Evolutionary conservation across 805 yeast genomes (phyloP).

Genomic region (Debaryomyces hansenii): DNA sequence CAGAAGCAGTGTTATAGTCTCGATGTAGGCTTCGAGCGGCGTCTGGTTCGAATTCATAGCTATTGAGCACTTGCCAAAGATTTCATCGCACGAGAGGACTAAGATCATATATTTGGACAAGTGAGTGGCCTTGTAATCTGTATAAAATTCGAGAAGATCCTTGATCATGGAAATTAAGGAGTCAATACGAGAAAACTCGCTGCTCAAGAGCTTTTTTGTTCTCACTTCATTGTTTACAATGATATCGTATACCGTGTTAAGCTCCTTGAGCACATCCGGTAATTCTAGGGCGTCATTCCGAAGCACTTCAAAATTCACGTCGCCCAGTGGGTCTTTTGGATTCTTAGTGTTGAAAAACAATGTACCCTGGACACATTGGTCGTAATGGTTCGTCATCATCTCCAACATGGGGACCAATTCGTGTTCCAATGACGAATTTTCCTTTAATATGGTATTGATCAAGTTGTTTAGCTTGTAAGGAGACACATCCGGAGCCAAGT

Average conservation of each 20-base stretch:
- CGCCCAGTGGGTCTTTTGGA: slow-evolving; percentile 8
- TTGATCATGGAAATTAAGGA: slow-evolving; percentile 12
- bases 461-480: slow-evolving; percentile 15
- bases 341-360: slow-evolving; percentile 31
- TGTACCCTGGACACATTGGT: slow-evolving; percentile 62
- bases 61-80: slow-evolving; percentile 11
- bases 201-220: slow-evolving; percentile 21
- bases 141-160: slow-evolving; percentile 15
- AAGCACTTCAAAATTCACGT: slow-evolving; percentile 45
- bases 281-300: slow-evolving; percentile 56
- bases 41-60: slow-evolving; percentile 4
- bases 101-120: slow-evolving; percentile 25
- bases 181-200: slow-evolving; percentile 14
- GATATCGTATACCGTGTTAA: slow-evolving; percentile 39
- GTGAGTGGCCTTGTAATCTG: slow-evolving; percentile 22
- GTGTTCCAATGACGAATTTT: slow-evolving; percentile 54
- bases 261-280: slow-evolving; percentile 52
- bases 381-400: slow-evolving; percentile 78
- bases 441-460: slow-evolving; percentile 29
- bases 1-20: slow-evolving; percentile 27
- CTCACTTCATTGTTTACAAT: slow-evolving; percentile 34
- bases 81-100: slow-evolving; percentile 14
- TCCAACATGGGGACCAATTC: slow-evolving; percentile 70
- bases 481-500: slow-evolving; percentile 6
- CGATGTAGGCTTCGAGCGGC: slow-evolving; percentile 21